phyloP scores from a whole-genome alignment of 2,329 filamentous ascomycete species.

The Cordyceps javanica region DNA sequence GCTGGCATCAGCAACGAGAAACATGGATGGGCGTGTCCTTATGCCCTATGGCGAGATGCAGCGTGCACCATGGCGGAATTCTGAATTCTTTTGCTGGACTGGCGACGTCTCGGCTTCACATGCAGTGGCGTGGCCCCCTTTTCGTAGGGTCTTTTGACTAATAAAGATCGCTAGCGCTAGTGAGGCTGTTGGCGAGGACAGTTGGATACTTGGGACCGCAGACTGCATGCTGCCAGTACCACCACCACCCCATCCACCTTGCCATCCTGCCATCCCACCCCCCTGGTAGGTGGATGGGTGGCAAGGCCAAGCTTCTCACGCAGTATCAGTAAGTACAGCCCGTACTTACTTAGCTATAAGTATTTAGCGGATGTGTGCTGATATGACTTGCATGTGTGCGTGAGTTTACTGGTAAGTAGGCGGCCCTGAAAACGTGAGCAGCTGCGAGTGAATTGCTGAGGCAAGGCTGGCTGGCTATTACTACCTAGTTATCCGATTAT shows the following conservation, averaged over 20 bases:
- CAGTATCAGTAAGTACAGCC: too few species aligned
- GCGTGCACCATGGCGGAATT: not conserved
- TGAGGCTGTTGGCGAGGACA: not conserved
- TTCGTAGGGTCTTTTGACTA: not conserved
- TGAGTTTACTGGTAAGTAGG: too few species aligned
- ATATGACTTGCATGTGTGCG: not conserved
- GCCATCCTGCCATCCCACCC: too few species aligned
- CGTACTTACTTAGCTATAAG: too few species aligned
- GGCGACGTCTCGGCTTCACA: conserved; percentile 12
- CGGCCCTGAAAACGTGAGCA: too few species aligned
- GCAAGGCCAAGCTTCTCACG: not conserved
- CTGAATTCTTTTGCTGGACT: not conserved
- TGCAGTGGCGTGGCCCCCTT: not conserved
- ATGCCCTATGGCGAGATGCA: not conserved
- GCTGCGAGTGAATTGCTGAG: not conserved
- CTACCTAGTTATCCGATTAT: too few species aligned
- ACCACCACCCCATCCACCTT: too few species aligned
- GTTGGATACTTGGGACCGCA: too few species aligned
- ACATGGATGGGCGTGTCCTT: not conserved
- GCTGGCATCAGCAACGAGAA: too few species aligned
- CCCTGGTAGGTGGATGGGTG: too few species aligned
- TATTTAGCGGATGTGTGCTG: not conserved
- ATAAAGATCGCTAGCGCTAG: not conserved
- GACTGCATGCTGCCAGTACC: too few species aligned
- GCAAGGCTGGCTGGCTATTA: not conserved